Base-by-base conservation (phyloP, 805 yeast species). In the Sungouiozyma ichnusensis region DNA sequence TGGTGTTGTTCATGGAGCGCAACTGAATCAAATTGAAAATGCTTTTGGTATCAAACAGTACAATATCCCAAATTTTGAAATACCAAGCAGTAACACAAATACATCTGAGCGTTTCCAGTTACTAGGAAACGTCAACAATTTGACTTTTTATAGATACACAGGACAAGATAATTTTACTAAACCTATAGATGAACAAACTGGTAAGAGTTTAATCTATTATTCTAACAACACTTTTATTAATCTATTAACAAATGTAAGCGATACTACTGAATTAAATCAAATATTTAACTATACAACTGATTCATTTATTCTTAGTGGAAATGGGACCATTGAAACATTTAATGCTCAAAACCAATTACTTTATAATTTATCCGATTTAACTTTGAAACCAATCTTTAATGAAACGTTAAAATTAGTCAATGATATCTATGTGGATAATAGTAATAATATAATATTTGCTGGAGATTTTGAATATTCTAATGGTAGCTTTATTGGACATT, bases 401-500 rank as follows among this genome's bases (percentile, higher is more conserved):
- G 36, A 51, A 11, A 17, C 48, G 1, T 36, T 58, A 8, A 35
- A 52, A 0, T 19, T 38, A 3, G 79, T 81, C 2, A 50, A 58
- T 3, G 52, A 78, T 0, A 69, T 74, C 0, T 64, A 66, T 34
- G 73, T 77, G 42, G 79, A 79, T 60, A 58, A 63, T 29, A 62
- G 72, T 17, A 43, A 74, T 17, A 6, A 24, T 6, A 71, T 85
- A 0, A 86, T 84, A 54, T 72, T 85, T 38, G 98, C 97, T 8
- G 98, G 98, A 16, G 70, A 74, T 45, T 75, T 90, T 49, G 57
- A 68, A 4, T 78, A 68, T 56, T 67, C 74, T 43, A 58, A 64
- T 37, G 67, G 37, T 63, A 78, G 6, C 53, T 68, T 49, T 9
- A 42, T 39, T 3, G 50, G 50, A 2, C 49, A 54, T 40, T 45